These are phyloP conservation scores for Flaveria bidentis DNA, from an alignment of 129 eudicot genomes.

Conservation along the genomic window DNA sequence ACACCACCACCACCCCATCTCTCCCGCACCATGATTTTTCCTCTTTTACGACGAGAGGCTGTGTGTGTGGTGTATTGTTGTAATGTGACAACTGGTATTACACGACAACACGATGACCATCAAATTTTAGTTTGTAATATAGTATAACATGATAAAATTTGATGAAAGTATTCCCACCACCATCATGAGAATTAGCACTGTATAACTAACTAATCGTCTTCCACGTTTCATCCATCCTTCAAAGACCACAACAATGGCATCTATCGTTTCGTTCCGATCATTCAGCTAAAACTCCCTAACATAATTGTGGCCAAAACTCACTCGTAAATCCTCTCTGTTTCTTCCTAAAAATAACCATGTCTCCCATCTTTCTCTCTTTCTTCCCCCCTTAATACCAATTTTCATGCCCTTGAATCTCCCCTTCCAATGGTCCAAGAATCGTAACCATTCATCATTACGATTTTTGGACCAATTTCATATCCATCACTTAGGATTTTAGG, in stretches of 20 bases:
- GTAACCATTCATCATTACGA: conserved; percentile 28
- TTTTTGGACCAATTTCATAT: conserved; percentile 66
- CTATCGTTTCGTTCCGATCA: conserved; percentile 6
- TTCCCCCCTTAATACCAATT: conserved; percentile 38
- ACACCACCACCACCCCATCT: too few relatives aligned
- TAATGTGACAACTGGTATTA: too few relatives aligned
- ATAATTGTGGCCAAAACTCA: conserved; percentile 34
- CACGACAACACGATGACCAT: too few relatives aligned
- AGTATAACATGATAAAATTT: too few relatives aligned
- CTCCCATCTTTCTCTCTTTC: conserved; percentile 34
- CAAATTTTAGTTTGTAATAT: too few relatives aligned
- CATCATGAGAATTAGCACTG: too few relatives aligned
- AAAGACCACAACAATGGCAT: background rate
- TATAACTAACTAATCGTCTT: too few relatives aligned
- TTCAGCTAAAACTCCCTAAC: conserved; percentile 14
- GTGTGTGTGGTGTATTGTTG: too few relatives aligned
- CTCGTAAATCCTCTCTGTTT: conserved; percentile 17
- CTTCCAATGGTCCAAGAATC: conserved; percentile 49
- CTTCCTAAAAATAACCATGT: conserved; percentile 38
- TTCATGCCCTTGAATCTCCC: conserved; percentile 11
- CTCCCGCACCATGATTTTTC: too few relatives aligned
- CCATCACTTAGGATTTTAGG: conserved; percentile 37
- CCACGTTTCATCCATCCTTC: background rate
- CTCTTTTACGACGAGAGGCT: too few relatives aligned
- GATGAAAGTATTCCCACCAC: too few relatives aligned